Evolutionary conservation across 2,329 filamentous ascomycete genomes (phyloP), one percentile per base, ranked within the genome.

Genomic region (Aspergillus latus): DNA sequence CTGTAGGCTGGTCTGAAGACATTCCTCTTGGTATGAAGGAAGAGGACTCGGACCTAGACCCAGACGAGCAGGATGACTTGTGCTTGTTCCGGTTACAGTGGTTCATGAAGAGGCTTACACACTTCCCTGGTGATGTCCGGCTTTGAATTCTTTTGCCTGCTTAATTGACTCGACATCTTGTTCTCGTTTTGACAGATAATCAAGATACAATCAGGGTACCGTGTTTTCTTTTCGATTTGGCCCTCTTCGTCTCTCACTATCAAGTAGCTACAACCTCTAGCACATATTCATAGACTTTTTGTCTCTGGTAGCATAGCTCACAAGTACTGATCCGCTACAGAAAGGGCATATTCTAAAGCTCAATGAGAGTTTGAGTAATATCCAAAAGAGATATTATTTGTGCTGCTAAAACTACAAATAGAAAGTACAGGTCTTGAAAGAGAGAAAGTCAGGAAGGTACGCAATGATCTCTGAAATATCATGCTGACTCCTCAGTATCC

Each of bases 401-500:
- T 46, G 13, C 29, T 49, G 32, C 48, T 56, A 56, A 52, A 43
- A 49, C 54, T 57, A 57, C 54, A 57, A 9, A 39, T 49, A 46
- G 15, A 49, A 49, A 48, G 36, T 53, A 53, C 49, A 57, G 13
- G 39, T 45, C 32, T 21, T 56, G 36, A 36, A 52, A 16, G 28
- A 15, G 28, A 44, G 5, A 52, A 48, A 11, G 28, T 30, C n/a
- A 30, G 13, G 13, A 32, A 26, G 15, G 5, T 15, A 28, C 7
- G 2, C 30, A 39, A 8, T 26, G 39, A 28, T 4, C 13, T 36
- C 15, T 30, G 39, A n/a, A 32, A 37, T 11, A 21, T 44, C 16
- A 43, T 15, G 40, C 16, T 15, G 32, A 39, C 46, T 49, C 16
- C 49, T 61, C 56, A 16, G n/a, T 50, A 10, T 65, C 66, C 44